A percentile compares a stretch with the other conserved stretches of the same genome.
Evolutionary conservation across 2,329 filamentous ascomycete genomes (phyloP).

Genomic region (Rutstroemia sp.): DNA sequence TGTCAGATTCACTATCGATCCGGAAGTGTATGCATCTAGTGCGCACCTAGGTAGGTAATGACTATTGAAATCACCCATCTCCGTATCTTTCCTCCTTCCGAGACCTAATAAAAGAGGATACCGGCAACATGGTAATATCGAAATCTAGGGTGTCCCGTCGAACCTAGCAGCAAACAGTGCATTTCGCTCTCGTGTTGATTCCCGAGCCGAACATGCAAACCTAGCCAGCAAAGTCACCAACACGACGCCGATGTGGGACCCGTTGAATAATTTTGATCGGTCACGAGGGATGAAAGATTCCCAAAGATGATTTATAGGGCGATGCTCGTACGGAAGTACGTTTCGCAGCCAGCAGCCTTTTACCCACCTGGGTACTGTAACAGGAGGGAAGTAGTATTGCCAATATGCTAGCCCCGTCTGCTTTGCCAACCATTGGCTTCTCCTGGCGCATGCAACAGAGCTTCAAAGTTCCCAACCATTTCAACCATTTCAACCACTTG

Average conservation of each 20-base stretch:
- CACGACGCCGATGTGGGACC: slow-evolving; percentile 2
- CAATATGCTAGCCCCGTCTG: no score
- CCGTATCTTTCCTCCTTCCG: neutral
- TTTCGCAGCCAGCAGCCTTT: no score
- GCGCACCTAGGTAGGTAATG: neutral
- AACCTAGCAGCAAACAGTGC: neutral
- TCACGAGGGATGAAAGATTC: slow-evolving; percentile 1
- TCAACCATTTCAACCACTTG: no score
- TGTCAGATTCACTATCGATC: neutral
- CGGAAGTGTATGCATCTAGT: no score
- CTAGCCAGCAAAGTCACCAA: neutral
- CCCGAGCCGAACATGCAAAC: neutral
- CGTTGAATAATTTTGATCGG: neutral
- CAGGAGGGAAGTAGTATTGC: no score
- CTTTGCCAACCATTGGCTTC: no score
- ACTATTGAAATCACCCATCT: neutral
- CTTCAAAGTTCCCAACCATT: no score
- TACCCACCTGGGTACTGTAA: no score
- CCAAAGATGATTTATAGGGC: neutral
- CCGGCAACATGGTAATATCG: slow-evolving; percentile 4
- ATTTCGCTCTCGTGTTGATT: neutral
- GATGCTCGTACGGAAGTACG: no score
- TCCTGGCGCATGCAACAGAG: no score
- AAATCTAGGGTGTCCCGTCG: slow-evolving; percentile 1
- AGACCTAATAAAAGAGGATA: slow-evolving; percentile 3